Base-by-base conservation (phyloP, 2,329 filamentous ascomycete species). In the Exophiala mesophila region DNA sequence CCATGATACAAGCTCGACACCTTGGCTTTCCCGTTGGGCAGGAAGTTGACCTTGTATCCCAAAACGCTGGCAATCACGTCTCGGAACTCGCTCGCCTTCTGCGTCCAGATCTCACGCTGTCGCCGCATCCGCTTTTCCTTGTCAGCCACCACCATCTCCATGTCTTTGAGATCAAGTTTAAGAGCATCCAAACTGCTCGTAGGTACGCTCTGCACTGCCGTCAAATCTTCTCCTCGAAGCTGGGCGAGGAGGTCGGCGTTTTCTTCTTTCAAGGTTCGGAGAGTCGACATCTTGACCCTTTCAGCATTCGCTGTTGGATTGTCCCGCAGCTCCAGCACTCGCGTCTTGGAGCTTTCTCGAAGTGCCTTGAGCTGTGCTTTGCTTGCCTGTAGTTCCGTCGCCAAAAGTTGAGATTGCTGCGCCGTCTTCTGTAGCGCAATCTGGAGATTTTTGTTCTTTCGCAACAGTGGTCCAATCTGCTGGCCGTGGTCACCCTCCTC, bases 11-110 rank as follows among this genome's bases (percentile, higher is more conserved):
- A 84, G 46, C 77, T 84, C 41, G 90, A 94, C 16, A 96, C 87
- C 21, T 88, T 83, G 66, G 96, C 94, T 58, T 94, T 90, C 30
- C 92, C 92, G 62, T 95, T 95, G n/a, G 89, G 88, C 62, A 96
- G 83, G 62, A 98, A 97, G 21, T 92, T 88, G 9, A 97, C 80
- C 39, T 90, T 90, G 84, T 89, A 98, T 1, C 92, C 92, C 0
- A 98, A 75, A 1, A 95, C 83, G 15, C 82, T 88, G 50, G 89
- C 89, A 45, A 98, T 89, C 21, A 89, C 88, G 66, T 97, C 88
- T 36, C 94, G 87, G 69, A 98, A 97, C 67, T 98, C 92, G 56
- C 85, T 80, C 1, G 85, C 88, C 63, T 97, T 98, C 54, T 84
- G 78, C 0, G 79, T 79, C 85, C 88, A 98, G 44, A 97, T 92